phyloP scores from a whole-genome alignment of 2,329 filamentous ascomycete genomes.

The Sarocladiaceae sp. region DNA sequence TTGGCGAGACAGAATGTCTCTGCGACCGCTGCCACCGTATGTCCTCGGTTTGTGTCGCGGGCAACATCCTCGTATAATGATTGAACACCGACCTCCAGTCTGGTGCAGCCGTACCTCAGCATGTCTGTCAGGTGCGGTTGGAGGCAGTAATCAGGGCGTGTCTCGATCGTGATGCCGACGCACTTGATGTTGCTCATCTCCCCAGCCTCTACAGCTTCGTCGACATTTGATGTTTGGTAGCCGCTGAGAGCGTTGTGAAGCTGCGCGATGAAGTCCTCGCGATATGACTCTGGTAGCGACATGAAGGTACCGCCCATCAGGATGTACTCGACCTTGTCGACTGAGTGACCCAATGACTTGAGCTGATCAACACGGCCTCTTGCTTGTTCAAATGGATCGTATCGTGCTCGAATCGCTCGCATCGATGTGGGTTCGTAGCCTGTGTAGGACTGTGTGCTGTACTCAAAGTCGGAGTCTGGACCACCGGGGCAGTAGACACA shows the following conservation, averaged over 20 bases:
- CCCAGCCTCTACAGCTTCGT: slow-evolving; percentile 88
- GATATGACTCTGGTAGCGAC: slow-evolving; percentile 83
- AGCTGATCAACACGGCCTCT: slow-evolving; percentile 94
- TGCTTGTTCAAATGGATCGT: slow-evolving; percentile 97
- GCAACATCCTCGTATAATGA: slow-evolving; percentile 97
- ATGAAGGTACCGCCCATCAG: slow-evolving; percentile 99
- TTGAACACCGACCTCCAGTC: slow-evolving; percentile 91
- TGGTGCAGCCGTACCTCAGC: slow-evolving; percentile 95
- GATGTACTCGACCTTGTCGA: slow-evolving; percentile 99
- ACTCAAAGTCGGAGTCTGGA: slow-evolving; percentile 97
- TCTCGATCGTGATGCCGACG: slow-evolving; percentile 98
- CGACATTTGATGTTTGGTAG: slow-evolving; percentile 89
- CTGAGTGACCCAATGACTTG: slow-evolving; percentile 88
- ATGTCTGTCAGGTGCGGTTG: slow-evolving; percentile 94
- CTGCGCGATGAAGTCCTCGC: slow-evolving; percentile 90
- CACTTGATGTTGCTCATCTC: slow-evolving; percentile 98
- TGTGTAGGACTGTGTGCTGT: slow-evolving; percentile 97
- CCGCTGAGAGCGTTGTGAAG: slow-evolving; percentile 95
- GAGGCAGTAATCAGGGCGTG: slow-evolving; percentile 90
- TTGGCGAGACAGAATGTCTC: slow-evolving; percentile 97
- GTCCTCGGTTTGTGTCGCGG: slow-evolving; percentile 93
- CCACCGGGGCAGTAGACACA: slow-evolving; percentile 98
- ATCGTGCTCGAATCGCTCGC: slow-evolving; percentile 92
- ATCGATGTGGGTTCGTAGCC: slow-evolving; percentile 98
- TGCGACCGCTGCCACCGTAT: slow-evolving; percentile 90